Evolutionary conservation across 2,329 filamentous ascomycete genomes (phyloP).

Genomic region (Penicillium sp.): DNA sequence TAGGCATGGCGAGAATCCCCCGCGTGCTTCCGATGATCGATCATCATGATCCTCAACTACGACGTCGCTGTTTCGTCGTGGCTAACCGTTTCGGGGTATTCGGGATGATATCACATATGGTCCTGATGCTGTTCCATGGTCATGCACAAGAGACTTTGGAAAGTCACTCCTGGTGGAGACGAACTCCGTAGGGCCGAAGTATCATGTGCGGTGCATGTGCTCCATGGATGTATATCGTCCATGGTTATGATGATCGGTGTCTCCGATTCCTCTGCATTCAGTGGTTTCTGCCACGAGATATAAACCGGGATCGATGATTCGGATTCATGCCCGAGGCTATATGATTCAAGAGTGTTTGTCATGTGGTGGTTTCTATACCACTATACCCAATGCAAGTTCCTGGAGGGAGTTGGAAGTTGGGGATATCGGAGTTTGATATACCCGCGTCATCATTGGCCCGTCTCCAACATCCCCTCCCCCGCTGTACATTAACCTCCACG

Average conservation of each 20-base stretch:
- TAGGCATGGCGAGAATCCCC: not conserved
- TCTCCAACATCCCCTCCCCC: constrained; percentile 6
- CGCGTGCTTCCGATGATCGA: not conserved
- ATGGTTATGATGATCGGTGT: not conserved
- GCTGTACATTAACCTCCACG: constrained; percentile 6
- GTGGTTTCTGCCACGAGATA: not conserved
- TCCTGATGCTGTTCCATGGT: not conserved
- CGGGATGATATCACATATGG: not conserved
- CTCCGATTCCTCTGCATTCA: not conserved
- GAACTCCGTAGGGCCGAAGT: not conserved
- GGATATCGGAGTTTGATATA: constrained; percentile 28
- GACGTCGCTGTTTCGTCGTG: not conserved
- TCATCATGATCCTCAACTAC: not conserved
- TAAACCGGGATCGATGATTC: not conserved
- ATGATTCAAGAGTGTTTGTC: not conserved
- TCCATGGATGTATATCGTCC: not conserved
- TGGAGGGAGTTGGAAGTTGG: not conserved
- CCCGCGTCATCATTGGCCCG: constrained; percentile 27
- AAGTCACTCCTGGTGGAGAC: not conserved
- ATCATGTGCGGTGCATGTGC: not conserved
- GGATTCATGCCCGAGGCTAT: not conserved
- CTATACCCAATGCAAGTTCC: not conserved
- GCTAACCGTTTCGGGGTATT: not conserved
- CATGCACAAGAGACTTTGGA: not conserved
- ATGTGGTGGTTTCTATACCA: not conserved